Evolutionary conservation across 2,329 filamentous ascomycete genomes (phyloP).

Genomic region (Scedosporium dehoogii): DNA sequence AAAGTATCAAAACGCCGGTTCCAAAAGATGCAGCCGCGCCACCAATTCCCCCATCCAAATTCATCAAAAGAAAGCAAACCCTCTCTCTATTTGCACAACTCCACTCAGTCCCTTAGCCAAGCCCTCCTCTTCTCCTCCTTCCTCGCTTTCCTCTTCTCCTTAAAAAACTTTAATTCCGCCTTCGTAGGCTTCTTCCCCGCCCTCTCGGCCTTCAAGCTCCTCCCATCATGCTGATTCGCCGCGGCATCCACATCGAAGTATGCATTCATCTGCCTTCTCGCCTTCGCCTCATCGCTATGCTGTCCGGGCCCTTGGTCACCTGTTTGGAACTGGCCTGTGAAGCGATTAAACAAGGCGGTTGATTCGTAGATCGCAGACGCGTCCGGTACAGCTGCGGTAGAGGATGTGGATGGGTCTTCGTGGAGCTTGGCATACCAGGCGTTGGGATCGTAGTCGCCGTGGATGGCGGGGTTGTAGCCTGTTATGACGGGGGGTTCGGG

Average conservation of each 20-base stretch:
- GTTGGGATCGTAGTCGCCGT: conserved; percentile 91
- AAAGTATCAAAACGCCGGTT: not conserved
- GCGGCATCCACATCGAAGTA: conserved; percentile 95
- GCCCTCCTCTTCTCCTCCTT: conserved; percentile 93
- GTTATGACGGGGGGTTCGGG: conserved; percentile 17
- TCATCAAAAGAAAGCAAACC: not conserved
- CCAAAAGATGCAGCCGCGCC: not conserved
- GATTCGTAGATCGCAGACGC: conserved; percentile 29
- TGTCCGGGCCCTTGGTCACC: conserved; percentile 58
- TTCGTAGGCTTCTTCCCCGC: conserved; percentile 75
- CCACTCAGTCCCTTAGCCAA: conserved; percentile 73
- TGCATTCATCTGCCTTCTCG: conserved; percentile 77
- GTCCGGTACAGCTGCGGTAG: conserved; percentile 12
- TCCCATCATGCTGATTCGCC: conserved; percentile 81
- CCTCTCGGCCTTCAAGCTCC: conserved; percentile 84
- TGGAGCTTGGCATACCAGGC: conserved; percentile 77
- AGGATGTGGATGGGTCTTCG: conserved; percentile 16
- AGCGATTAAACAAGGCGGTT: conserved; percentile 78
- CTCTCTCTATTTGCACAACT: not conserved
- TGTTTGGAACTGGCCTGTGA: conserved; percentile 75
- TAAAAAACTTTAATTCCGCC: conserved; percentile 81
- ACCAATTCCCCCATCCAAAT: not conserved
- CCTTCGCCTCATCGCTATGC: conserved; percentile 82
- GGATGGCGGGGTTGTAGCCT: conserved; percentile 92
- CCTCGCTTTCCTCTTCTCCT: conserved; percentile 76